Evolutionary conservation across 2,329 filamentous ascomycete genomes (phyloP), one percentile per base, ranked within the genome.

Genomic region (Fusarium cicatricum): DNA sequence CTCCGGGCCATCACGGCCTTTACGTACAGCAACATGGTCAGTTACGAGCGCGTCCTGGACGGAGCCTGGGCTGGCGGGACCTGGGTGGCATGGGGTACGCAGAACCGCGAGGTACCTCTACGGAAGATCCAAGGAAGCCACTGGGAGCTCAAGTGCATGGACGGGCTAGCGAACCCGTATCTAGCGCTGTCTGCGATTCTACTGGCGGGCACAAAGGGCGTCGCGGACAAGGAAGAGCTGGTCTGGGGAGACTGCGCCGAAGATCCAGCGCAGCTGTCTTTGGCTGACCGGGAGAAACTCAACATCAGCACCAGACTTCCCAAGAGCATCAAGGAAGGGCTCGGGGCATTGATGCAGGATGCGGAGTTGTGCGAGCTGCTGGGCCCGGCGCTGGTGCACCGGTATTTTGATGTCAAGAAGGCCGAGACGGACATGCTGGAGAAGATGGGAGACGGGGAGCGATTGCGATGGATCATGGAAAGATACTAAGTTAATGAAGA

Each of bases 91-190:
- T 96, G 90, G 91, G 91, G 91, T 11, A 90, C 86, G 5, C 87
- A 95, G 74, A 95, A 95, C 72, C 85, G 90, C 15, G 90, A 94
- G 76, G 80, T 85, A 5, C 88, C 91, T 1, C 77, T 96, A 10
- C 83, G 91, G 11, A 87, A 89, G 70, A 82, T 92, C 41, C 77
- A 78, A 3, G 76, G 72, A 3, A 86, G 85, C 16, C 88, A 91
- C 68, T 96, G 90, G 89, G 91, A 96, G 74, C 65, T 96, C 17
- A 89, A 91, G 68, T 85, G 83, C 49, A 69, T 94, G n/a, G 91
- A 96, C 67, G 91, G 91, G 0, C 74, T 92, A 15, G 89, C 90
- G 3, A 96, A 96, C 69, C 84, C 87, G 48, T 96, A 95, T 69
- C 73, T 96, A 2, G 88, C 72, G 15, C 46, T 75, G 43, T 62